Evolutionary conservation across 768 basidiomycete genomes (phyloP).

Genomic region (Mrakia blollopis): DNA sequence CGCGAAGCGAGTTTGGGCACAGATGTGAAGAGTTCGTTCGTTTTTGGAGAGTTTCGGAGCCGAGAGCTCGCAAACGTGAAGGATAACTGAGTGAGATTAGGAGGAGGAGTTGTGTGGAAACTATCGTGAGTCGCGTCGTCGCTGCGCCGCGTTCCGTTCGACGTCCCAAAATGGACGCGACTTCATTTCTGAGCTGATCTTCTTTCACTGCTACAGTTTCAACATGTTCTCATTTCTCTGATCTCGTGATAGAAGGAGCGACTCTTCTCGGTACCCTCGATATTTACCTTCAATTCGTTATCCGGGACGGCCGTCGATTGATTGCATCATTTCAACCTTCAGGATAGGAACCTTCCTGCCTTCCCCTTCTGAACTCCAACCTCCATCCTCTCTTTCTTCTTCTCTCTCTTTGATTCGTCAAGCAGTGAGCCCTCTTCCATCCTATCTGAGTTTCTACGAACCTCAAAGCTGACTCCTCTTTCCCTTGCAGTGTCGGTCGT

Average conservation of each 20-base stretch:
- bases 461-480: background rate
- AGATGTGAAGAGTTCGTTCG: background rate
- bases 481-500: background rate
- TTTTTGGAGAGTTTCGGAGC: no score
- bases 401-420: background rate
- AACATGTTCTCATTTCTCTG: no score
- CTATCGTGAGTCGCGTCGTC: no score
- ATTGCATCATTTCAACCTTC: background rate
- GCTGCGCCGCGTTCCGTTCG: no score
- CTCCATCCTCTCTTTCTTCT: background rate
- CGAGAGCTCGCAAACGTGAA: no score
- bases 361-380: background rate
- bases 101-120: no score
- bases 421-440: background rate
- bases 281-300: background rate
- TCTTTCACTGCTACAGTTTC: no score
- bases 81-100: no score
- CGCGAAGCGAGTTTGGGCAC: constrained; percentile 1
- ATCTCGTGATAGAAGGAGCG: no score
- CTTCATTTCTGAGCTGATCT: no score
- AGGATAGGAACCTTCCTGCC: background rate
- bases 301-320: background rate
- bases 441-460: background rate
- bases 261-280: background rate
- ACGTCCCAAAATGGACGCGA: no score